Conservation (phyloP, 2,329 filamentous ascomycete genomes). For the Fusarium acutatum region DNA sequence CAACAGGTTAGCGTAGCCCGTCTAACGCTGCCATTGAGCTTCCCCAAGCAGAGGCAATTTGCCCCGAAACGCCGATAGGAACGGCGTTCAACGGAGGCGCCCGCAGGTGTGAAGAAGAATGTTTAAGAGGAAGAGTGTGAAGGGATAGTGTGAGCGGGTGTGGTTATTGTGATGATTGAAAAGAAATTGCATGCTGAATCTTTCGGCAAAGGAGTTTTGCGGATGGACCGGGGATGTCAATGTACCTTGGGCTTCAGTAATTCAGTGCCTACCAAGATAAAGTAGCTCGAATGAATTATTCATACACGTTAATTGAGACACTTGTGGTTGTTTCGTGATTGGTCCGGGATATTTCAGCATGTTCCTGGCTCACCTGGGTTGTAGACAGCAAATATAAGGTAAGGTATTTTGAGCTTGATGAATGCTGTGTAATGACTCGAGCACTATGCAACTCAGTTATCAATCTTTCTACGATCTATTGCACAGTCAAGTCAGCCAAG, state of each 20-base stretch:
- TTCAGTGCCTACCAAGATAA: not conserved
- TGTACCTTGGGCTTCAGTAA: not conserved
- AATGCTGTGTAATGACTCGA: not conserved
- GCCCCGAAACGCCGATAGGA: slow-evolving; percentile 40
- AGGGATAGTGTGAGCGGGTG: not conserved
- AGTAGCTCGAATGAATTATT: not conserved
- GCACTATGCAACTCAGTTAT: not conserved
- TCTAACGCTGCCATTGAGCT: slow-evolving; percentile 80
- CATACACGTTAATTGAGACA: not conserved
- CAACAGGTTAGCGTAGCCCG: slow-evolving; percentile 67
- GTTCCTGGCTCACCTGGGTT: not conserved
- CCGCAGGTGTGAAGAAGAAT: not conserved
- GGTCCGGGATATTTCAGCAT: not conserved
- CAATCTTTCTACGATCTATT: not conserved
- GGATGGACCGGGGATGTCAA: not conserved
- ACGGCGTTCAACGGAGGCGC: not conserved
- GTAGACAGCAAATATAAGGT: not conserved
- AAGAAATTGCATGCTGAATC: slow-evolving; percentile 29
- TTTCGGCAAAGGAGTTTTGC: slow-evolving; percentile 34
- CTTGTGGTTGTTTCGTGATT: not conserved
- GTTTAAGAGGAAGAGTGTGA: not conserved
- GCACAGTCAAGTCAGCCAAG: not conserved
- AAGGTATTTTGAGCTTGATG: not conserved
- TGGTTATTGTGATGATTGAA: slow-evolving; percentile 15
- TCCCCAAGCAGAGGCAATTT: slow-evolving; percentile 70